Conservation (phyloP, 2,329 filamentous ascomycete genomes). For the Venturia carpophila region DNA sequence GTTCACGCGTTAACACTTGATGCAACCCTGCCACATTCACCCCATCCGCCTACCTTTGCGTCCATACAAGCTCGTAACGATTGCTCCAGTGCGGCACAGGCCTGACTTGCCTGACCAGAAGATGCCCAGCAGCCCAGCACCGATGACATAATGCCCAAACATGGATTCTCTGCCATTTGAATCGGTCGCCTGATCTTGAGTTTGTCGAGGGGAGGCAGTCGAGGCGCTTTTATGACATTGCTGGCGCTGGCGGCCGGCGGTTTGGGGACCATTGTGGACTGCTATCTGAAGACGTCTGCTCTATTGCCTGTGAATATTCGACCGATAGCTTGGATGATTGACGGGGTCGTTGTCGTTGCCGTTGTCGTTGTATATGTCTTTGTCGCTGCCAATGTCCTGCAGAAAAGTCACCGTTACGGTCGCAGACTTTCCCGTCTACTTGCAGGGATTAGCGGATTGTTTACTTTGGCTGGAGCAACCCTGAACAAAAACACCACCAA, state of each 20-base stretch:
- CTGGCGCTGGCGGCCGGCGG: slow-evolving; percentile 12
- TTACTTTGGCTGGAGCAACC: neutral
- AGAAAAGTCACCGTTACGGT: neutral
- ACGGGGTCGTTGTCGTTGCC: neutral
- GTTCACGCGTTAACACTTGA: slow-evolving; percentile 14
- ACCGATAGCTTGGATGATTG: neutral
- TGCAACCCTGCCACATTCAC: neutral
- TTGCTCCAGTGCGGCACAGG: slow-evolving; percentile 53
- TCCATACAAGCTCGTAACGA: slow-evolving; percentile 70
- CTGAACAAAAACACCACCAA: neutral
- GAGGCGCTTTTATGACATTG: slow-evolving; percentile 30
- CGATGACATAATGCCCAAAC: slow-evolving; percentile 59
- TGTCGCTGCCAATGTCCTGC: neutral
- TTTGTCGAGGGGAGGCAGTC: slow-evolving; percentile 53
- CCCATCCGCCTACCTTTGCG: slow-evolving; percentile 50
- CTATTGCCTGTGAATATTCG: too few relatives aligned
- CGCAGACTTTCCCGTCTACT: neutral
- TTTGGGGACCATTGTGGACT: slow-evolving; percentile 20
- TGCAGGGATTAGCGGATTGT: neutral
- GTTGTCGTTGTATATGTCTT: neutral
- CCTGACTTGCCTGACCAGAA: slow-evolving; percentile 58
- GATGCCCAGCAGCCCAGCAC: slow-evolving; percentile 78
- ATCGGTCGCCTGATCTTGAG: slow-evolving; percentile 59
- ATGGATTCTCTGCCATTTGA: slow-evolving; percentile 54
- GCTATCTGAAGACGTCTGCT: neutral